These are phyloP conservation scores for Gossypium mustelinum DNA, from an alignment of 345 rosid species.

Conservation along the genomic window DNA sequence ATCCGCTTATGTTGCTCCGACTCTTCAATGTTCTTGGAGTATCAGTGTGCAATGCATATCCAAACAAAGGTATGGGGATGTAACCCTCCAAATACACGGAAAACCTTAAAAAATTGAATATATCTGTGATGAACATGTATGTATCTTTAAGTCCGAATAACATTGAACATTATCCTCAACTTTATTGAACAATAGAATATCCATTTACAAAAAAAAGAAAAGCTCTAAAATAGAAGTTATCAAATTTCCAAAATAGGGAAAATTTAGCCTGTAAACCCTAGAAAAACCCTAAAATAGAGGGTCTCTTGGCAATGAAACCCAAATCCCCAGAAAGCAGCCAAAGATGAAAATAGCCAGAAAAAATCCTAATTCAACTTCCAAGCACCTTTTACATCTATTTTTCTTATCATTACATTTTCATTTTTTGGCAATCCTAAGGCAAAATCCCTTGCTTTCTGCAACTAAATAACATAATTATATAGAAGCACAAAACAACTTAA, in stretches of 20 bases:
- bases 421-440: neutral
- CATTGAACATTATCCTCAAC: slow-evolving; percentile 3
- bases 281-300: neutral
- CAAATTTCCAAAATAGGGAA: neutral
- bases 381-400: neutral
- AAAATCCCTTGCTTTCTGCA: neutral
- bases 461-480: neutral
- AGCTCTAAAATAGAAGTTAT: neutral
- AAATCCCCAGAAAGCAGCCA: neutral
- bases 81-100: neutral
- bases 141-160: neutral
- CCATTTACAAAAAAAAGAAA: neutral
- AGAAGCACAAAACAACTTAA: neutral
- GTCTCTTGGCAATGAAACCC: neutral
- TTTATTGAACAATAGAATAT: neutral
- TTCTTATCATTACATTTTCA: neutral
- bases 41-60: neutral
- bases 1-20: neutral
- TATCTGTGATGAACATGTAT: neutral
- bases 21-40: neutral
- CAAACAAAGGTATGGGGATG: neutral
- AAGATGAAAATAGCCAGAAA: neutral
- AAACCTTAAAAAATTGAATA: neutral
- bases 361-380: slow-evolving; percentile 8
- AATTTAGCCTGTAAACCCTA: neutral